Conservation (phyloP, 2,329 filamentous ascomycete species). For the Polychaeton citri region DNA sequence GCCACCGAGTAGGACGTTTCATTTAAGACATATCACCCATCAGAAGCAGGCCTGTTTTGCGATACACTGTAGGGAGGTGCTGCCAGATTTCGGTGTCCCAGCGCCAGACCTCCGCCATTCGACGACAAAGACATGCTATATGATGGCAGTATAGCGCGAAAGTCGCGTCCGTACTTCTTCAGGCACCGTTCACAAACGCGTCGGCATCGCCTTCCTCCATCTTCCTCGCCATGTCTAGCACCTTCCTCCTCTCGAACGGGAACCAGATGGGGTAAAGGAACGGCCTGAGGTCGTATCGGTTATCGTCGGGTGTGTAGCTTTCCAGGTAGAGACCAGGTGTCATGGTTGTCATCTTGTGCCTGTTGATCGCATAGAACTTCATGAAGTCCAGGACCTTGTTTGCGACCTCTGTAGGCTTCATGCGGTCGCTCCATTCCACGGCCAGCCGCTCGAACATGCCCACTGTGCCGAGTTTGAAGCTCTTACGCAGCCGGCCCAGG, state of each 20-base stretch:
- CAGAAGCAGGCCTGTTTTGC: no score
- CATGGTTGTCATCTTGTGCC: slow-evolving; percentile 51
- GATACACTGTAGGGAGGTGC: no score
- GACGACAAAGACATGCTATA: no score
- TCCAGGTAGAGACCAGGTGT: slow-evolving; percentile 44
- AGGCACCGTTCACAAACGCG: background rate
- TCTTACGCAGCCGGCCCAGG: slow-evolving; percentile 42
- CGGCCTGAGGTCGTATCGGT: slow-evolving; percentile 44
- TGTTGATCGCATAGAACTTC: slow-evolving; percentile 48
- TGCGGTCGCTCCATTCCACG: slow-evolving; percentile 34
- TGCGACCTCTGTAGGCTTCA: slow-evolving; percentile 19
- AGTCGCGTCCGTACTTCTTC: no score
- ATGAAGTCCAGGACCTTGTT: slow-evolving; percentile 34
- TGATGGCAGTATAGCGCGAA: no score
- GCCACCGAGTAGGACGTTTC: no score
- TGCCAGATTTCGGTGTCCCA: no score
- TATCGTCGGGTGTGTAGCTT: slow-evolving; percentile 35
- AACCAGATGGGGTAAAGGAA: slow-evolving; percentile 40
- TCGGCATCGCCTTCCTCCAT: slow-evolving; percentile 25
- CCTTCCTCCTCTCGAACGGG: slow-evolving; percentile 34
- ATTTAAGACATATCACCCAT: no score
- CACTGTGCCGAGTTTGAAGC: slow-evolving; percentile 40
- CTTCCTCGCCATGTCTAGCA: slow-evolving; percentile 32
- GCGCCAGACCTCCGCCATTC: no score
- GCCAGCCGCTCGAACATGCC: slow-evolving; percentile 41